Evolutionary conservation across 1,139 yeast genomes (phyloP), one percentile per base, ranked within the genome.

Genomic region (Arxiozyma slooffiae): DNA sequence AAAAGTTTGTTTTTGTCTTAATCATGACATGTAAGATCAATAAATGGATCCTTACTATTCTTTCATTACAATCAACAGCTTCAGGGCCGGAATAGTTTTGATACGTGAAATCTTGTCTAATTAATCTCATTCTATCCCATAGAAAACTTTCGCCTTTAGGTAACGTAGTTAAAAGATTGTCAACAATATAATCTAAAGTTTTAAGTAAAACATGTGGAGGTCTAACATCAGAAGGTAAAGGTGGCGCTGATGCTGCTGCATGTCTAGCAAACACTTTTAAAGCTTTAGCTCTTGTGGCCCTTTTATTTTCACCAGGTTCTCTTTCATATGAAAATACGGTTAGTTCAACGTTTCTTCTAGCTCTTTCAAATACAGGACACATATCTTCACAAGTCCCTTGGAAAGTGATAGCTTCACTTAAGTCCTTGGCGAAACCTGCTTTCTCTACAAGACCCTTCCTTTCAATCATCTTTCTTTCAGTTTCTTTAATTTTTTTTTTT

Each of bases 101-200:
- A 62, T 88, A 89, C 0, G 97, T 90, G 66, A 94, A 94, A 66
- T 94, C 99, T 67, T 94, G 97, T 61, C 99, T 77, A 41, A 94
- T 90, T 0, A 97, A 88, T 58, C 99, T 78, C n/a, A 97, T 94
- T 67, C 99, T 78, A 67, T 94, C 98, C 97, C 99, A 92, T n/a
- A 94, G 69, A 60, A 94, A 92, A 0, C 96, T 80, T 61, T 94
- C 97, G 1, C 92, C 77, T 14, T 82, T 87, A 0, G 97, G 97
- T 42, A 92, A 70, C 47, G 79, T 73, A 0, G 78, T 78, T 7
- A 90, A 67, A 1, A 85, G 69, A 44, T 79, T 75, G 20, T 81
- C 81, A 6, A 87, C 78, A 47, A 92, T 74, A 62, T 85, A 86
- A 53, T 84, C 74, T 53, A 92, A 70, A 0, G 96, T 82, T 39